These are phyloP conservation scores for Fusarium penzigii DNA, from an alignment of 2,329 filamentous ascomycete genomes.

Conservation along the genomic window DNA sequence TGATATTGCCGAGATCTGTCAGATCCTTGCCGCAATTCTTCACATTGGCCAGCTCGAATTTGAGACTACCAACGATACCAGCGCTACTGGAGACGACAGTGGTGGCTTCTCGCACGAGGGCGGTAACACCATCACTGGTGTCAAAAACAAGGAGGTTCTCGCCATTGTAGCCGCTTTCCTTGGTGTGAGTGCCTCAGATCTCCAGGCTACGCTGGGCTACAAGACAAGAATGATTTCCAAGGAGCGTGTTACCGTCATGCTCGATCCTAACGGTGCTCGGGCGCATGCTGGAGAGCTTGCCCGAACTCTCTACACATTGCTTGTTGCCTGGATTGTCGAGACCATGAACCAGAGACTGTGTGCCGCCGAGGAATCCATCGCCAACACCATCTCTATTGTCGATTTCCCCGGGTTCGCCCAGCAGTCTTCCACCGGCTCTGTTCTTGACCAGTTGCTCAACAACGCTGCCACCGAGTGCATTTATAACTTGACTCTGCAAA, in stretches of 20 bases:
- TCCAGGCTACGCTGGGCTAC: conserved; percentile 89
- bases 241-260: conserved; percentile 97
- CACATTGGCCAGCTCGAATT: conserved; percentile 98
- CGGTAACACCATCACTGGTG: conserved; percentile 78
- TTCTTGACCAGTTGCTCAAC: conserved; percentile 88
- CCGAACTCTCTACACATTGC: conserved; percentile 86
- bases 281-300: conserved; percentile 93
- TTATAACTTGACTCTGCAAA: conserved; percentile 91
- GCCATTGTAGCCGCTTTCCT: conserved; percentile 90
- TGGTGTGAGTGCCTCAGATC: conserved; percentile 75
- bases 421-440: conserved; percentile 77
- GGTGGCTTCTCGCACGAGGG: conserved; percentile 97
- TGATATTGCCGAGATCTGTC: conserved; percentile 96
- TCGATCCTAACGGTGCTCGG: conserved; percentile 87
- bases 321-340: conserved; percentile 94
- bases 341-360: conserved; percentile 88
- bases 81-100: conserved; percentile 81
- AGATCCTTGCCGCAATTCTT: conserved; percentile 89
- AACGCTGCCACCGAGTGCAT: conserved; percentile 91
- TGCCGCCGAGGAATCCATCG: conserved; percentile 82
- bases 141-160: conserved; percentile 91
- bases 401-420: conserved; percentile 97
- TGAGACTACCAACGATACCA: conserved; percentile 76
- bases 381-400: conserved; percentile 91
- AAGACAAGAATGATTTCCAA: conserved; percentile 96